phyloP scores from a whole-genome alignment of 2,329 filamentous ascomycete species.

The Diaporthe amygdali region DNA sequence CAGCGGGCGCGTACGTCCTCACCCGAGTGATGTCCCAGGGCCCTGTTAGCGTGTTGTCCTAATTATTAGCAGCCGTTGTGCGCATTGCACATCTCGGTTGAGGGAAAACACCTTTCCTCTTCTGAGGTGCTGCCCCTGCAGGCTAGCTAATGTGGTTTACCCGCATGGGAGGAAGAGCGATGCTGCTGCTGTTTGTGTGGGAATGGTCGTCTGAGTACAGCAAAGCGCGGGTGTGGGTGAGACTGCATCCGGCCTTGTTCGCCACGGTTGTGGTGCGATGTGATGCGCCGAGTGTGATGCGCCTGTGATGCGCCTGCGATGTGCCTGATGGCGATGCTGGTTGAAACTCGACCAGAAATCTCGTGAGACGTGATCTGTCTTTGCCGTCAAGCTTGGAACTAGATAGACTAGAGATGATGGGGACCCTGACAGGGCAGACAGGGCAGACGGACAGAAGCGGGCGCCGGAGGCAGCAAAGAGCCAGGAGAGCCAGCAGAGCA shows the following conservation, averaged over 20 bases:
- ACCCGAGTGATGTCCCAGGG: not conserved
- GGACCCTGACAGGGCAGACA: not conserved
- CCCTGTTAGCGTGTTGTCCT: not conserved
- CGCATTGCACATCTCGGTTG: not conserved
- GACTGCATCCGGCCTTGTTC: not conserved
- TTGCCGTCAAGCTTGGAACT: not conserved
- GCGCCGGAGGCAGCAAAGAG: too few species aligned
- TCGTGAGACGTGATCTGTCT: conserved; percentile 7
- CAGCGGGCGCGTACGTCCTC: not conserved
- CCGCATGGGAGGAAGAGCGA: too few species aligned
- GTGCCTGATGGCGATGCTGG: not conserved
- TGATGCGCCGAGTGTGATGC: too few species aligned
- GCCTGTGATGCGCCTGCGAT: too few species aligned
- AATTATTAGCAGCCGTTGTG: not conserved
- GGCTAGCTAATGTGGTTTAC: not conserved
- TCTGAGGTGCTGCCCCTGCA: not conserved
- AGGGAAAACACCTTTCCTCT: not conserved
- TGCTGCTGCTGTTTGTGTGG: not conserved
- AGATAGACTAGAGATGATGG: not conserved
- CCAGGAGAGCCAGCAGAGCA: too few species aligned
- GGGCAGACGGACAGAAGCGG: too few species aligned
- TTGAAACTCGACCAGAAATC: not conserved
- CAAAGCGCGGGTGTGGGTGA: not conserved
- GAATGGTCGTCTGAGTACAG: too few species aligned
- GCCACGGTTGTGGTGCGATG: not conserved